Conservation (phyloP, 1,284 basidiomycete species). For the Cutaneotrichosporon dermatis region DNA sequence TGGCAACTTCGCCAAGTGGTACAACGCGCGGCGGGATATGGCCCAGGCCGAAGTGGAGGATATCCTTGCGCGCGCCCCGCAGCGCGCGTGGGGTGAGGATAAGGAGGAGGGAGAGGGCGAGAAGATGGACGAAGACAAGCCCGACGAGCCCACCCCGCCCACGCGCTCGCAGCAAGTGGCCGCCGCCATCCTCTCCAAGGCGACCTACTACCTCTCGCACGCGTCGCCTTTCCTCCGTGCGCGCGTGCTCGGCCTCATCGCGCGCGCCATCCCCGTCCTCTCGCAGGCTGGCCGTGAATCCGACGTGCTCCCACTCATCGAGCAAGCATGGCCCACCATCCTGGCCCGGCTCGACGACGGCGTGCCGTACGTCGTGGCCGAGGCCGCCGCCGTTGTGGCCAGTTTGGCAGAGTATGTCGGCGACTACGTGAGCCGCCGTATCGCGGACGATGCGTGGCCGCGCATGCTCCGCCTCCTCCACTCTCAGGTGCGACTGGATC, state of each 20-base stretch:
- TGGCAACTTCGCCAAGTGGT: slow-evolving; percentile 61
- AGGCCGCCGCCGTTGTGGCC: slow-evolving; percentile 66
- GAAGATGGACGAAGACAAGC: slow-evolving; percentile 8
- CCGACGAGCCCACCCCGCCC: slow-evolving; percentile 52
- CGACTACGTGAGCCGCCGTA: slow-evolving; percentile 71
- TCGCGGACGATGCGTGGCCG: slow-evolving; percentile 90
- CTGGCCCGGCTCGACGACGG: slow-evolving; percentile 70
- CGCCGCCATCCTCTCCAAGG: slow-evolving; percentile 76
- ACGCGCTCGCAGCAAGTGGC: slow-evolving; percentile 69
- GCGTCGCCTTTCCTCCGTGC: slow-evolving; percentile 74
- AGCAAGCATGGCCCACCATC: slow-evolving; percentile 83
- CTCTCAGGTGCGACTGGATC: slow-evolving; percentile 60
- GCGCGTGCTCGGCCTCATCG: slow-evolving; percentile 68
- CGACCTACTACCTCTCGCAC: slow-evolving; percentile 85
- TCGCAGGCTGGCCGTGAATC: slow-evolving; percentile 55
- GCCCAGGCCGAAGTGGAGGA: slow-evolving; percentile 44
- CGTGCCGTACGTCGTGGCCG: slow-evolving; percentile 70
- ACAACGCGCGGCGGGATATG: slow-evolving; percentile 53
- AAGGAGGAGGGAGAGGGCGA: slow-evolving; percentile 18
- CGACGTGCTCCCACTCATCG: slow-evolving; percentile 72
- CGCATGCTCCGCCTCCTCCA: slow-evolving; percentile 61
- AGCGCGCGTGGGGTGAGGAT: slow-evolving; percentile 38
- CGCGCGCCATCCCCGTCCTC: slow-evolving; percentile 67
- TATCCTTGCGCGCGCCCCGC: slow-evolving; percentile 62
- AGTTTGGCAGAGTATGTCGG: slow-evolving; percentile 64